phyloP scores from a whole-genome alignment of 192 early-diverging fungal species.

The Dissophora ornata region DNA sequence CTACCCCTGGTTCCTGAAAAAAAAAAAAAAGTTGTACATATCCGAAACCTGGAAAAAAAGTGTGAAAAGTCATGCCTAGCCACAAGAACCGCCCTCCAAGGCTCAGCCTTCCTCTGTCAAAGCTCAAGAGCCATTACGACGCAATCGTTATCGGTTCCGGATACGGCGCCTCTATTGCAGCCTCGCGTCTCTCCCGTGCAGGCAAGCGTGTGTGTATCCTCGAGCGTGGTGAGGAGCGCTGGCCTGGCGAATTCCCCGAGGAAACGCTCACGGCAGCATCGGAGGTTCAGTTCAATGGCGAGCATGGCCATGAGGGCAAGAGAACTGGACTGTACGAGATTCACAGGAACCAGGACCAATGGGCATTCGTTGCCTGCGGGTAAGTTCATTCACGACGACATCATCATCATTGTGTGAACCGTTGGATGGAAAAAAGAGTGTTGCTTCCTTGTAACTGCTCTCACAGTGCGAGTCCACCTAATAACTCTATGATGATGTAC shows the following conservation, averaged over 20 bases:
- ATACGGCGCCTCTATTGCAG: slow-evolving; percentile 59
- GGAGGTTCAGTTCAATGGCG: slow-evolving; percentile 52
- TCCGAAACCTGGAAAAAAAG: not conserved
- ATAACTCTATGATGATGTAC: too few species aligned
- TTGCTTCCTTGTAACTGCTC: too few species aligned
- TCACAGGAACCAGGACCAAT: slow-evolving; percentile 54
- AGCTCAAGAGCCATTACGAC: slow-evolving; percentile 56
- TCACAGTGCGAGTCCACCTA: too few species aligned
- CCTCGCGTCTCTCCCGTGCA: slow-evolving; percentile 56
- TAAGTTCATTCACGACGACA: too few species aligned
- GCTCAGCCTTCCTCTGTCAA: slow-evolving; percentile 29
- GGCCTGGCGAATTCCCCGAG: slow-evolving; percentile 61
- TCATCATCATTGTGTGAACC: too few species aligned
- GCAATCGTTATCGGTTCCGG: slow-evolving; percentile 59
- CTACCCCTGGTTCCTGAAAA: too few species aligned
- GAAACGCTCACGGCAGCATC: slow-evolving; percentile 30
- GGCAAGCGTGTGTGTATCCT: slow-evolving; percentile 57
- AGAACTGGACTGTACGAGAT: slow-evolving; percentile 56
- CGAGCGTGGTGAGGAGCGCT: slow-evolving; percentile 58
- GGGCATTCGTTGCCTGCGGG: slow-evolving; percentile 56
- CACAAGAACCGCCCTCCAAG: slow-evolving; percentile 38
- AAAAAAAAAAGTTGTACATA: not conserved
- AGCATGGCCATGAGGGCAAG: slow-evolving; percentile 46
- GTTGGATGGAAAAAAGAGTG: too few species aligned
- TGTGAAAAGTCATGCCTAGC: slow-evolving; percentile 9